phyloP scores from a whole-genome alignment of 768 basidiomycete genomes.

The Trametes cingulata region DNA sequence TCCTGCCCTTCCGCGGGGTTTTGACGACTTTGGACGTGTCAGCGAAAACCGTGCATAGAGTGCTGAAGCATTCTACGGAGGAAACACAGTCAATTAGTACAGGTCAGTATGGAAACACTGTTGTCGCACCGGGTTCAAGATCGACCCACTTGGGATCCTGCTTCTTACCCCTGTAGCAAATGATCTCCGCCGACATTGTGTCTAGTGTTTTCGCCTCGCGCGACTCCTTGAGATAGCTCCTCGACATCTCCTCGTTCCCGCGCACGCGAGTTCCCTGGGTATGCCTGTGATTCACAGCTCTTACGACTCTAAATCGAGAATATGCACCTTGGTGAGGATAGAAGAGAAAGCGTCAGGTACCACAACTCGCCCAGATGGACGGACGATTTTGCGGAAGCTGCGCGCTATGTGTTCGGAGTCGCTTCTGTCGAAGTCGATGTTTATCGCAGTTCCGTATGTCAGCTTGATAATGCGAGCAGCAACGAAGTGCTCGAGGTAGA shows the following conservation, averaged over 20 bases:
- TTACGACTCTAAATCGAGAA: background rate
- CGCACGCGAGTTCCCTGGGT: constrained; percentile 9
- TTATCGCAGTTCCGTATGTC: constrained; percentile 49
- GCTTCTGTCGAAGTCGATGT: constrained; percentile 36
- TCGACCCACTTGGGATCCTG: constrained; percentile 37
- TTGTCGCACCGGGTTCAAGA: constrained; percentile 32
- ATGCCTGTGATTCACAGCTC: background rate
- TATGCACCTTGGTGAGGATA: constrained; percentile 18
- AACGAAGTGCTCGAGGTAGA: constrained; percentile 49
- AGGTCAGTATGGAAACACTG: background rate
- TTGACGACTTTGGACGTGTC: constrained; percentile 33
- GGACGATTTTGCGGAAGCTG: constrained; percentile 33
- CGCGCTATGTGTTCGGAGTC: constrained; percentile 44
- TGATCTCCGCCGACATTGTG: constrained; percentile 29
- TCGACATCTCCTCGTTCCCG: constrained; percentile 2
- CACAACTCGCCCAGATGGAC: constrained; percentile 28
- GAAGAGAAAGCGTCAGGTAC: constrained; percentile 12
- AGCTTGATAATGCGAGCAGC: constrained; percentile 47
- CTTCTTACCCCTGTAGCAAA: constrained; percentile 34
- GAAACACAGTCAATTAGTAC: too few relatives aligned
- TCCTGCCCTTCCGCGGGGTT: background rate
- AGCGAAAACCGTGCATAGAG: constrained; percentile 37
- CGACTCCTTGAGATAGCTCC: background rate
- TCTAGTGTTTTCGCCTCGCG: background rate
- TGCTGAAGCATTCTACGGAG: constrained; percentile 35